Conservation (phyloP, 345 rosid species). For the Eucalyptus marginata region DNA sequence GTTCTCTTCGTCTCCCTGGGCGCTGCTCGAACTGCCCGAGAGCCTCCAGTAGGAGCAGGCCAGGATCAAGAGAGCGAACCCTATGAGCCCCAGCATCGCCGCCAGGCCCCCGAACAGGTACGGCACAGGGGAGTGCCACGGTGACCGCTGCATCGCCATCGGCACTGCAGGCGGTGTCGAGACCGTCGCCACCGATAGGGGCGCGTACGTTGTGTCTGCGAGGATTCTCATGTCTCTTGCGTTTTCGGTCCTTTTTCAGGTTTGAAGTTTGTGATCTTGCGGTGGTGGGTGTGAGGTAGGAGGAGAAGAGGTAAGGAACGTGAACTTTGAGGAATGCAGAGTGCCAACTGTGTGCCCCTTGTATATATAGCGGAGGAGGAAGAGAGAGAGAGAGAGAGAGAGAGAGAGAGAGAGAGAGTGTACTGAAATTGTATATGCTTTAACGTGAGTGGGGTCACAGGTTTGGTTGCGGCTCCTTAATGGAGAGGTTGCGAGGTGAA, state of each 20-base stretch:
- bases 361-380: background rate
- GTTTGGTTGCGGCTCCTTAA: background rate
- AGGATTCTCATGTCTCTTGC: background rate
- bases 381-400: no score
- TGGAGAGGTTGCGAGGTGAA: background rate
- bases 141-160: constrained; percentile 25
- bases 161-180: background rate
- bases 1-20: constrained; percentile 40
- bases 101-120: constrained; percentile 92
- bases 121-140: constrained; percentile 97
- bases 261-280: background rate
- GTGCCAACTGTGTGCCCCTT: background rate
- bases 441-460: background rate
- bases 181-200: background rate
- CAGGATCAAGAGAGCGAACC: constrained; percentile 78
- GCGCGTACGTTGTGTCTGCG: background rate
- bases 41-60: constrained; percentile 95
- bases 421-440: background rate
- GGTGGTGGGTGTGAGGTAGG: background rate
- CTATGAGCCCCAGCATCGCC: constrained; percentile 91
- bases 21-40: constrained; percentile 16
- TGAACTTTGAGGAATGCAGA: background rate
- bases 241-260: background rate
- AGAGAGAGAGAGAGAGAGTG: background rate
- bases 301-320: background rate